Percentiles rank a stretch among this genome's conserved stretches.
Conservation (phyloP, 805 yeast genomes). For the Candida taoyuanica region DNA sequence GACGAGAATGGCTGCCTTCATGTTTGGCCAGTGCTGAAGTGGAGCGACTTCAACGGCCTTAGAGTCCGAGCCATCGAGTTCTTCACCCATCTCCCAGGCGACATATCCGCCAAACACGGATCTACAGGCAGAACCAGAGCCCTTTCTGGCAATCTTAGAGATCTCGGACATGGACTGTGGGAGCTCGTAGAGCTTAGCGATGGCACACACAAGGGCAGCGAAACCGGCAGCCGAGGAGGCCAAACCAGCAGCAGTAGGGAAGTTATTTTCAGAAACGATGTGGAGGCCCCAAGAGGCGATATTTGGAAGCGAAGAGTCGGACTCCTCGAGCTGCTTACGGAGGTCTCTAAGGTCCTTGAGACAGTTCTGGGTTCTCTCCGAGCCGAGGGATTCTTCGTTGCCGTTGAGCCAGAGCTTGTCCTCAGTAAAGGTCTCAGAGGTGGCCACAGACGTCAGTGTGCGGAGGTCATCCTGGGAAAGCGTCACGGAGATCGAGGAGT, state of each 20-base stretch:
- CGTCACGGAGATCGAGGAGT: conserved; percentile 93
- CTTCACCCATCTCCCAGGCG: conserved; percentile 96
- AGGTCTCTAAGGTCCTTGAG: conserved; percentile 66
- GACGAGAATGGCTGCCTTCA: conserved; percentile 89
- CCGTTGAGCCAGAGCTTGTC: conserved; percentile 88
- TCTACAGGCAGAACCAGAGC: conserved; percentile 98
- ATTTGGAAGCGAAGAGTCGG: conserved; percentile 50
- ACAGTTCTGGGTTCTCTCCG: conserved; percentile 66
- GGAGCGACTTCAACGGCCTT: conserved; percentile 92
- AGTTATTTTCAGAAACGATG: conserved; percentile 90
- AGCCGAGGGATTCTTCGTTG: conserved; percentile 63
- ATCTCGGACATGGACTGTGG: conserved; percentile 84
- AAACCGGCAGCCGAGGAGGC: conserved; percentile 99
- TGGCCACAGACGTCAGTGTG: conserved; percentile 85
- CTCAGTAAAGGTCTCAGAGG: conserved; percentile 47
- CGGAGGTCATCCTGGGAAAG: conserved; percentile 85
- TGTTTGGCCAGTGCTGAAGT: conserved; percentile 79
- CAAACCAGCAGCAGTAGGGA: conserved; percentile 98
- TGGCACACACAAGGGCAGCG: conserved; percentile 90
- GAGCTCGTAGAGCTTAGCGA: conserved; percentile 77
- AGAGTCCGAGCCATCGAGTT: conserved; percentile 81
- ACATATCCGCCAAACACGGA: conserved; percentile 96
- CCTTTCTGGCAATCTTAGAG: conserved; percentile 93
- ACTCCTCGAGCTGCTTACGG: conserved; percentile 56
- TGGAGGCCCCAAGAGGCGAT: conserved; percentile 64